Evolutionary conservation across 306 rosid species (phyloP).

Genomic region (Cercis canadensis): DNA sequence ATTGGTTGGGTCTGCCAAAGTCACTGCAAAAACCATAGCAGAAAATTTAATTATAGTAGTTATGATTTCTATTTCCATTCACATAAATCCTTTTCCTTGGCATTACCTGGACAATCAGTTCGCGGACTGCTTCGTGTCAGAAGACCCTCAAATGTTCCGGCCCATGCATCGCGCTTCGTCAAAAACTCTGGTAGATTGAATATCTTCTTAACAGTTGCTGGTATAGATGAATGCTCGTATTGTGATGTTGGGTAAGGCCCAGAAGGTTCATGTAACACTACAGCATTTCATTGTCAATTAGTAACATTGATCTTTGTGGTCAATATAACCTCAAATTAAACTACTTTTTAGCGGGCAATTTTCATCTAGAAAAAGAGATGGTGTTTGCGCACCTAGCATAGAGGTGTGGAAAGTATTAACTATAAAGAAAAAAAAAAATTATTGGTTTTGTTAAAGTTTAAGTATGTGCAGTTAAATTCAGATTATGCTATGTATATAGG

Average conservation of each 20-base stretch:
- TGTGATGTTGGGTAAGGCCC: constrained; percentile 68
- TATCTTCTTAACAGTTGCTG: constrained; percentile 66
- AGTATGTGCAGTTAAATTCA: too few relatives aligned
- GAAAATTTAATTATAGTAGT: too few relatives aligned
- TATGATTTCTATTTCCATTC: too few relatives aligned
- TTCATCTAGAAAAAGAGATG: too few relatives aligned
- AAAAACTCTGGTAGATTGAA: constrained; percentile 61
- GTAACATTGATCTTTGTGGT: not conserved
- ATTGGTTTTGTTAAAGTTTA: too few relatives aligned
- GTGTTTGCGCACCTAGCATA: too few relatives aligned
- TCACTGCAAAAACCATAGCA: constrained; percentile 45
- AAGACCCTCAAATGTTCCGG: constrained; percentile 42
- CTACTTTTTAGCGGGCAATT: too few relatives aligned
- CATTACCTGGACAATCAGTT: constrained; percentile 49
- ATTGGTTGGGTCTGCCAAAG: constrained; percentile 50
- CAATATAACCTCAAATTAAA: not conserved
- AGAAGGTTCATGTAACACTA: constrained; percentile 61
- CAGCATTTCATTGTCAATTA: not conserved
- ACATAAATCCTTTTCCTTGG: too few relatives aligned
- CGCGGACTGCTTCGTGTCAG: constrained; percentile 33
- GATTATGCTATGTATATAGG: too few relatives aligned
- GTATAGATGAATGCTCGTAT: constrained; percentile 63
- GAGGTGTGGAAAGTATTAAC: too few relatives aligned
- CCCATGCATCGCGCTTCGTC: constrained; percentile 59
- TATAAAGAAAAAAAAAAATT: too few relatives aligned